These are phyloP conservation scores for Leucoagaricus sp. DNA, from an alignment of 1,284 basidiomycete species.

Conservation along the genomic window DNA sequence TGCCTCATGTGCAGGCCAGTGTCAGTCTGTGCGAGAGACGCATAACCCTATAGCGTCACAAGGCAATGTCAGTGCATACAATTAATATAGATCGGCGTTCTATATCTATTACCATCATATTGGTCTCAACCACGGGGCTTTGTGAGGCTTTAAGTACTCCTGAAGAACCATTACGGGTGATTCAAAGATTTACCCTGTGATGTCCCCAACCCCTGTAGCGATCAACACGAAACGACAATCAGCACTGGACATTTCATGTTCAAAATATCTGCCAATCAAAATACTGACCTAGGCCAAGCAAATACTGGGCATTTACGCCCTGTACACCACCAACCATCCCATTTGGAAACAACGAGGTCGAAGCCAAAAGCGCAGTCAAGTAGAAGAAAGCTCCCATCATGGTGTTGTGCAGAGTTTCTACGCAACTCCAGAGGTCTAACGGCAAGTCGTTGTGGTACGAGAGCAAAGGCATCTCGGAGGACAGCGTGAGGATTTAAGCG, in stretches of 20 bases:
- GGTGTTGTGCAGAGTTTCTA: constrained; percentile 32
- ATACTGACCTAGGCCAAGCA: constrained; percentile 56
- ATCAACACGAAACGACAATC: constrained; percentile 8
- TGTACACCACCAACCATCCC: constrained; percentile 25
- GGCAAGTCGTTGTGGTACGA: constrained; percentile 32
- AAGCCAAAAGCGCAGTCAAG: constrained; percentile 42
- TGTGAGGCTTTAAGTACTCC: not conserved
- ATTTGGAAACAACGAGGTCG: constrained; percentile 31
- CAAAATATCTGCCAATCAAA: not conserved
- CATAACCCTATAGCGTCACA: constrained; percentile 61
- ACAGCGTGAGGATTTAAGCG: constrained; percentile 2
- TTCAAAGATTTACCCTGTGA: constrained; percentile 62
- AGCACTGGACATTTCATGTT: not conserved
- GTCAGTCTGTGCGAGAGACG: constrained; percentile 65
- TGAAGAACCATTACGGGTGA: not conserved
- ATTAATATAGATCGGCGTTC: not conserved
- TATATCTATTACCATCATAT: constrained; percentile 60
- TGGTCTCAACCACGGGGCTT: constrained; percentile 76
- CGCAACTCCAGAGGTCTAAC: constrained; percentile 31
- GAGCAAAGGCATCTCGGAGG: constrained; percentile 32
- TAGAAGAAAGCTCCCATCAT: constrained; percentile 41
- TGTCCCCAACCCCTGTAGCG: constrained; percentile 65
- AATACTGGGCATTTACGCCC: constrained; percentile 44
- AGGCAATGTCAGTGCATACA: constrained; percentile 4
- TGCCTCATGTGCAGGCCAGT: constrained; percentile 83